phyloP scores from a whole-genome alignment of 2,329 filamentous ascomycete species.

The Alternaria sp. region DNA sequence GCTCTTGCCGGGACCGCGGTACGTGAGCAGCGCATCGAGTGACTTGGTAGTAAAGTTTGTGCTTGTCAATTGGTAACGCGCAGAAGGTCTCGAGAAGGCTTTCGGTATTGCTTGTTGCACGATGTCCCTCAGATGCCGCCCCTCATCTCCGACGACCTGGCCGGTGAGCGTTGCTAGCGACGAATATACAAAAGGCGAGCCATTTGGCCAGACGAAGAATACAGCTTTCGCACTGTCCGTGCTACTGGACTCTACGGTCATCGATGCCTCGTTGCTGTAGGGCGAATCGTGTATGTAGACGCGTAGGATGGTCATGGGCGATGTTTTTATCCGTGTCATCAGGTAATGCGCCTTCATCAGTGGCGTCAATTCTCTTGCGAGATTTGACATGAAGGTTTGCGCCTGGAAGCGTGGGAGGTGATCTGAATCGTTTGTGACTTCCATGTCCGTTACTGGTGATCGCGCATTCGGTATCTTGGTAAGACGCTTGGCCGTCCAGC shows the following conservation, averaged over 20 bases:
- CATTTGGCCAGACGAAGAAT: conserved; percentile 82
- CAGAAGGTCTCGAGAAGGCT: conserved; percentile 75
- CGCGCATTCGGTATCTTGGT: conserved; percentile 39
- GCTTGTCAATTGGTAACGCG: conserved; percentile 71
- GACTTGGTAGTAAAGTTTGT: conserved; percentile 75
- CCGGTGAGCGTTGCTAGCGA: conserved; percentile 55
- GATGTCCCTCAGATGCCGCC: conserved; percentile 68
- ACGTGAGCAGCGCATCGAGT: conserved; percentile 70
- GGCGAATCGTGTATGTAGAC: conserved; percentile 82
- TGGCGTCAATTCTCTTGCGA: conserved; percentile 76
- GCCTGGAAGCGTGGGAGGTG: conserved; percentile 75
- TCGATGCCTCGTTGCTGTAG: conserved; percentile 65
- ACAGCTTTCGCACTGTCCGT: conserved; percentile 72
- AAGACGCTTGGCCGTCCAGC: conserved; percentile 62
- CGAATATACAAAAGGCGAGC: conserved; percentile 75
- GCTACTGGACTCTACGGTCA: conserved; percentile 37
- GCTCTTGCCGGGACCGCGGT: conserved; percentile 71
- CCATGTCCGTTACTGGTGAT: conserved; percentile 37
- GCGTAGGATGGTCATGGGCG: conserved; percentile 76
- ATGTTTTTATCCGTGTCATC: conserved; percentile 71
- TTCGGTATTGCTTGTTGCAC: conserved; percentile 82
- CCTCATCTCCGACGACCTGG: conserved; percentile 42
- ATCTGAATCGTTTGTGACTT: conserved; percentile 48
- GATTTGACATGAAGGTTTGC: conserved; percentile 76
- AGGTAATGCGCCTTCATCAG: conserved; percentile 86